phyloP scores from a whole-genome alignment of 2,329 filamentous ascomycete genomes.

The Celoporthe dispersa region DNA sequence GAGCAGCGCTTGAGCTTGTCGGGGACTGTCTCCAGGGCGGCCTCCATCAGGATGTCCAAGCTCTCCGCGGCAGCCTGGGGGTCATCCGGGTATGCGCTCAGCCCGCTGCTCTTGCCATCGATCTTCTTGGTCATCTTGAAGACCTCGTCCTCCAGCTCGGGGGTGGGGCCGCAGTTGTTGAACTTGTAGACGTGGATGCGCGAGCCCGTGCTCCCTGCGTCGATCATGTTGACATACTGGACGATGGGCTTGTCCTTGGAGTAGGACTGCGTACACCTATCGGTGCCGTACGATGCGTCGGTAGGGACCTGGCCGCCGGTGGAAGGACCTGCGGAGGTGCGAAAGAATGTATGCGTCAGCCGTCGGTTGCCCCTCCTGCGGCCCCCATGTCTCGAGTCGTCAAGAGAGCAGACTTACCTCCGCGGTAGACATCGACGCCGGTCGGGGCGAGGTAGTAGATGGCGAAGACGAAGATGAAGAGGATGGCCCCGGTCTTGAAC shows the following conservation, averaged over 20 bases:
- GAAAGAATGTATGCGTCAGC: slow-evolving; percentile 5
- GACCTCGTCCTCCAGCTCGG: slow-evolving; percentile 88
- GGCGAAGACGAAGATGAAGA: slow-evolving; percentile 62
- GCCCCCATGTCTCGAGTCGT: not conserved
- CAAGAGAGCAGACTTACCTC: slow-evolving; percentile 40
- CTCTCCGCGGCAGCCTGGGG: slow-evolving; percentile 87
- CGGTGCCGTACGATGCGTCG: slow-evolving; percentile 68
- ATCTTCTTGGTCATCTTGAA: slow-evolving; percentile 93
- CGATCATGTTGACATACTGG: slow-evolving; percentile 98
- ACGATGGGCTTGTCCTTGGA: slow-evolving; percentile 90
- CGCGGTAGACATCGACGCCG: slow-evolving; percentile 58
- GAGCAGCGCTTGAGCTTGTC: slow-evolving; percentile 90
- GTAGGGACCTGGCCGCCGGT: slow-evolving; percentile 56
- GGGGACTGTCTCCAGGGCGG: slow-evolving; percentile 82
- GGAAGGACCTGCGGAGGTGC: slow-evolving; percentile 26
- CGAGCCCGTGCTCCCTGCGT: slow-evolving; percentile 96
- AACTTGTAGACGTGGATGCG: slow-evolving; percentile 99
- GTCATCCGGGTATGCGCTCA: slow-evolving; percentile 87
- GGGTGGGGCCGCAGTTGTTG: slow-evolving; percentile 97
- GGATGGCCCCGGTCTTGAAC: slow-evolving; percentile 66
- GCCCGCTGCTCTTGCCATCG: slow-evolving; percentile 65
- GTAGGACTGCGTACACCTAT: slow-evolving; percentile 80
- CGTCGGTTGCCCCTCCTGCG: not conserved
- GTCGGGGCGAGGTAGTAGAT: slow-evolving; percentile 68
- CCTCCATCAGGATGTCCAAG: slow-evolving; percentile 84